Base-by-base conservation (phyloP, 1,139 yeast genomes). In the Sugiyamaella pinicola region DNA sequence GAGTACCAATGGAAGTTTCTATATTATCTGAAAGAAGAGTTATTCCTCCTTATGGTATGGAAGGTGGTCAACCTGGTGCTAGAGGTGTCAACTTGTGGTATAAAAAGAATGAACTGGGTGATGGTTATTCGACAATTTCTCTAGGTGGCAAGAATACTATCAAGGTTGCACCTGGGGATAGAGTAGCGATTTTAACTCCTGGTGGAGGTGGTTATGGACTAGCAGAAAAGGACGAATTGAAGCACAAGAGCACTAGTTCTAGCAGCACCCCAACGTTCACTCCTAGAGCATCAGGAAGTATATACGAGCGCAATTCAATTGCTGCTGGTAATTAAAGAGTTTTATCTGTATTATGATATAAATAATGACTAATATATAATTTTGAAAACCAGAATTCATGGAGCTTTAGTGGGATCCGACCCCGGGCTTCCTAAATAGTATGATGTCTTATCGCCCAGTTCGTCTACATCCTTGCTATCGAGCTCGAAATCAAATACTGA, bases 1-100 rank as follows among this genome's bases (percentile, higher is more conserved):
- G 81, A 17, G 70, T 74, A 19, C 77, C 80, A 2, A 77, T 82
- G 17, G 79, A 77, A 55, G 83, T 78, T 6, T 81, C 87, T 1
- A 81, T 83, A 31, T 66, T 83, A 45, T 79, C 84, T 45, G 87
- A 84, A 62, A 73, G 89, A 57, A 72, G 89, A 49, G 78, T 80
- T 3, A 68, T 74, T 45, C 77, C 79, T 2, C 89, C 89, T 0
- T 80, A 79, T 57, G 89, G 89, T 2, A 64, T 83, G 51, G 63
- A 72, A 8, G 87, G 87, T 2, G 89, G 88, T 18, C 73, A 69
- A 15, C 75, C 77, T 51, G 93, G 88, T 4, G 69, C 69, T 21
- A 70, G 80, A 42, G 93, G 93, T 3, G 69, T 74, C 53, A 85
- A 85, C 60, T 64, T 78, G 21, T 82, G 87, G 85, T 64, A 65